Percentiles rank a stretch among this genome's conserved stretches.
These are phyloP conservation scores for Gamarada debralockiae DNA, from an alignment of 495 filamentous ascomycete species.

Conservation along the genomic window DNA sequence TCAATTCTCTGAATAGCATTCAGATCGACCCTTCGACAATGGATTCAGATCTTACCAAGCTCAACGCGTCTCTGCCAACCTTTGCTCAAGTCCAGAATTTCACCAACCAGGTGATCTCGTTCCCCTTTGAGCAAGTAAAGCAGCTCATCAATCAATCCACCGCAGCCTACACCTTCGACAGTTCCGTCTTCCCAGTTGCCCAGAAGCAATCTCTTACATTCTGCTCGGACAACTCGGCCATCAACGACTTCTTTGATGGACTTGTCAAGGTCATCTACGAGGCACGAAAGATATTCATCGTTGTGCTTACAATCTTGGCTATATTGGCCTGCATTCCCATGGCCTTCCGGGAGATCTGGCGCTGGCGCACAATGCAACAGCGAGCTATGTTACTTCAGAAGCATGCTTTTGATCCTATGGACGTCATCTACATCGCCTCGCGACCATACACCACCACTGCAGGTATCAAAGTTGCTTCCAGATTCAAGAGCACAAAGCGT, in stretches of 20 bases:
- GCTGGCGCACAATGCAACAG: constrained; percentile 68
- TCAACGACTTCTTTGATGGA: constrained; percentile 81
- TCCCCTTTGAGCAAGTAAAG: constrained; percentile 77
- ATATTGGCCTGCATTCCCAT: constrained; percentile 70
- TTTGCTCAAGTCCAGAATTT: constrained; percentile 80
- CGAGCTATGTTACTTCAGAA: constrained; percentile 63
- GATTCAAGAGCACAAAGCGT: constrained; percentile 61
- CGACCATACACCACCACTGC: constrained; percentile 65
- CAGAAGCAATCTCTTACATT: constrained; percentile 78
- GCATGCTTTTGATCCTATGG: constrained; percentile 70
- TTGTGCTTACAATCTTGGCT: constrained; percentile 64
- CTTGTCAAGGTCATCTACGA: constrained; percentile 55
- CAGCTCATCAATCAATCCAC: constrained; percentile 62
- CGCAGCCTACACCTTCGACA: constrained; percentile 71
- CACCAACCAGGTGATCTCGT: constrained; percentile 62
- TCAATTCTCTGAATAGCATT: constrained; percentile 64
- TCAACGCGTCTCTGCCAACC: constrained; percentile 75
- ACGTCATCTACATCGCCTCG: constrained; percentile 84
- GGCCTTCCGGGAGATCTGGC: constrained; percentile 73
- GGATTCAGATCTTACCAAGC: constrained; percentile 55
- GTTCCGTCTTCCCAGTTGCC: constrained; percentile 72
- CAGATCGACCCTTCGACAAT: constrained; percentile 61
- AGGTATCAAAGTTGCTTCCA: constrained; percentile 69
- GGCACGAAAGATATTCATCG: constrained; percentile 71
- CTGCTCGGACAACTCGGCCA: constrained; percentile 78